Evolutionary conservation across 1,139 yeast genomes (phyloP), one percentile per base, ranked within the genome.

Genomic region (Taphrina wiesneri): DNA sequence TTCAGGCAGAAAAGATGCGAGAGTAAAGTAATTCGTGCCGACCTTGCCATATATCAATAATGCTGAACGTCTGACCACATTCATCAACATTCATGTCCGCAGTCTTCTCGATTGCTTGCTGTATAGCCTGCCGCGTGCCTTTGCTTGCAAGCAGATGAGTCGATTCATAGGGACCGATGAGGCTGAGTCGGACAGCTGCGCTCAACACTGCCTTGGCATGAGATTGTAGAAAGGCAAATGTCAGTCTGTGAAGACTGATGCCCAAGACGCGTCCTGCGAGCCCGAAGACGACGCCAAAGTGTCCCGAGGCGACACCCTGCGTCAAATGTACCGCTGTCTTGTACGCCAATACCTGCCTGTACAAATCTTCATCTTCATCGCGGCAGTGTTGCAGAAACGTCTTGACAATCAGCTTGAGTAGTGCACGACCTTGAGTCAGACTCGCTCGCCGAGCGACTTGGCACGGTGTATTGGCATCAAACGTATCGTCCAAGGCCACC

Each of bases 31-130:
- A 41, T 26, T 63, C 66, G 47, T 66, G 68, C 25, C 68, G 43
- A 1, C 68, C 68, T 30, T 66, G 68, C 60, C 63, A 66, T 7
- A 66, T 28, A 56, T 66, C 68, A 25, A 66, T n/a, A 34, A 63
- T 15, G 19, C 52, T 21, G 36, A 51, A 66, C 7, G 68, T 49
- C 43, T 66, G 68, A 17, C 63, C 59, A 34, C 66, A 54, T 19
- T 62, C 66, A 17, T 57, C 56, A 2, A 62, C 19, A 1, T n/a
- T 17, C 30, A 54, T 13, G 39, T 49, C 36, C 19, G 19, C 17
- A 3, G 47, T 46, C n/a, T 23, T n/a, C 32, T 56, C 34, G 21
- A 51, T 17, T 4, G 56, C 53, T 9, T 28, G 32, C 28, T 19
- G n/a, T 23, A 63, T 26, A 15, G 54, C 46, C 3, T 32, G 41